These are phyloP conservation scores for Lonicera japonica DNA, from an alignment of 129 eudicot genomes.

Conservation along the genomic window DNA sequence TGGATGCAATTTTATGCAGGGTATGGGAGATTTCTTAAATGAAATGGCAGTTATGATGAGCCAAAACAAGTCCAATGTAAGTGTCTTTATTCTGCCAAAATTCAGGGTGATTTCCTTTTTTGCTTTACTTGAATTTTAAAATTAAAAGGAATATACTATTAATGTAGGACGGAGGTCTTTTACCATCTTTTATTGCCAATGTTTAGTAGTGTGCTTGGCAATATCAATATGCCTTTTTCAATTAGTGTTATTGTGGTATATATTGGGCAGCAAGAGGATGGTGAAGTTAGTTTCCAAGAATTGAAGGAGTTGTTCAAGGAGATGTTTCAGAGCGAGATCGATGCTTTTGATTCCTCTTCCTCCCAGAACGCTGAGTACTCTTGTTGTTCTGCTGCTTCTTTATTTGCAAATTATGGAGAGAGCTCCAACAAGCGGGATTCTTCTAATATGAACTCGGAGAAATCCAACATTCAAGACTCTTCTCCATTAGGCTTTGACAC, in stretches of 20 bases:
- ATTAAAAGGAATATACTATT: background rate
- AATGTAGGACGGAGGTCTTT: no score
- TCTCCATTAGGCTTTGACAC: conserved; percentile 13
- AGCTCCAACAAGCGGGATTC: conserved; percentile 43
- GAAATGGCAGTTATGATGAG: conserved; percentile 85
- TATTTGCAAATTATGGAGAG: conserved; percentile 24
- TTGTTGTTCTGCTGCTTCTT: conserved; percentile 34
- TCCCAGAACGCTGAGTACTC: conserved; percentile 36
- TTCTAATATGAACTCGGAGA: conserved; percentile 21
- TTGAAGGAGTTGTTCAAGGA: conserved; percentile 62
- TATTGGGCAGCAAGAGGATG: conserved; percentile 36
- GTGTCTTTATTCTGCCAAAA: conserved; percentile 1
- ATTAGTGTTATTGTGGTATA: no score
- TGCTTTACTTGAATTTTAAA: background rate
- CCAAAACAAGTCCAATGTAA: conserved; percentile 57
- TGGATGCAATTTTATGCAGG: conserved; percentile 34
- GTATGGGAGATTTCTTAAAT: conserved; percentile 75
- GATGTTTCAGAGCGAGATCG: conserved; percentile 51
- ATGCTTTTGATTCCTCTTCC: conserved; percentile 31
- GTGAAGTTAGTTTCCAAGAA: conserved; percentile 60
- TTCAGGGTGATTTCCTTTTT: background rate
- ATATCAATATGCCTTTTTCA: no score
- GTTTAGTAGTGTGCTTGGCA: background rate
- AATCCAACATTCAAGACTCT: conserved; percentile 19
- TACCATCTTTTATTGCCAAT: no score